Evolutionary conservation across 2,329 filamentous ascomycete species (phyloP), one percentile per base, ranked within the genome.

Genomic region (Nemania diffusa): DNA sequence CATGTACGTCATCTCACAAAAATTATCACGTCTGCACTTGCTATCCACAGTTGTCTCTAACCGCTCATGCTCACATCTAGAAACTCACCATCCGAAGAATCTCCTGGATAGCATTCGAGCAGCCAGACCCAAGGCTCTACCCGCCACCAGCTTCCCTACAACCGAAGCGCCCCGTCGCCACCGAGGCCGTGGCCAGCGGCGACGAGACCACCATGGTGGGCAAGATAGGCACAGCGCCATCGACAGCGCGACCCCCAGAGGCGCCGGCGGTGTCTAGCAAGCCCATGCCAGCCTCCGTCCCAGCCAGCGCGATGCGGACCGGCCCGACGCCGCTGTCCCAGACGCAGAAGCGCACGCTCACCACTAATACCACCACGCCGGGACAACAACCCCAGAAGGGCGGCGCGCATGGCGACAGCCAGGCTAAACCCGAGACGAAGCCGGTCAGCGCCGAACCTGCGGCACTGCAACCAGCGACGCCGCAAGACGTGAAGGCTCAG

Each of bases 51-150:
- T 42, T 7, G 0, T 22, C 34, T 40, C 59, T 62, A 68, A 66
- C 67, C 37, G 34, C 32, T 17, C 13, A 32, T 13, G 20, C 24
- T 37, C 29, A 5, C n/a, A 8, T 53, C 8, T 27, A 64, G 59
- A 56, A 52, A 7, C 37, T 26, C 46, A 22, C 20, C 7, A 24
- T 2, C 3, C 71, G 71, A 15, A 51, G 50, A 1, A 74, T 65
- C 51, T 76, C 74, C 0, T 76, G 74, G 74, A 72, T 76, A 27
- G 65, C 73, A 6, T 76, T 71, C 56, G 74, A 76, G 61, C 62
- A 70, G 57, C 74, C 74, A 20, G 65, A 75, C 55, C 71, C 74
- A 9, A 58, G 71, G 0, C 64, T 76, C 42, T 76, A 75, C 66
- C 42, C 60, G 8, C 32, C 44, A 9, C 57, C 56, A 1, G 46